Conservation (phyloP, 495 filamentous ascomycete genomes). For the Penicillium manginii region DNA sequence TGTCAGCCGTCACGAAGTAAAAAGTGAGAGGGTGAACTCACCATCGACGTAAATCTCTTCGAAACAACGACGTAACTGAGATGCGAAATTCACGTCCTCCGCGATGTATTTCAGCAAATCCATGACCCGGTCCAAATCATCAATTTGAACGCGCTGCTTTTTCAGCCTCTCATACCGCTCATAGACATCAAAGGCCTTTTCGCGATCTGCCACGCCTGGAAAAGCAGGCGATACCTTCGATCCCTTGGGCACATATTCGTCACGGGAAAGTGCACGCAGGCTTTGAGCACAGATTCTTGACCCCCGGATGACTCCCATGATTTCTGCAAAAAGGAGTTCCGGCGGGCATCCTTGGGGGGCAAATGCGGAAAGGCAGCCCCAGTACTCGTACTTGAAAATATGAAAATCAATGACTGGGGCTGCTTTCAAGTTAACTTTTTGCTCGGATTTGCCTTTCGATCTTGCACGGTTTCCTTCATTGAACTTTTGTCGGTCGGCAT, state of each 20-base stretch:
- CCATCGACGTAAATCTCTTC: constrained; percentile 50
- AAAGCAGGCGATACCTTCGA: constrained; percentile 35
- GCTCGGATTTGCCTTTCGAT: not conserved
- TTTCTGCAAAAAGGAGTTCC: constrained; percentile 48
- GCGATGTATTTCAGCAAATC: constrained; percentile 22
- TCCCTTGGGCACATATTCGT: constrained; percentile 34
- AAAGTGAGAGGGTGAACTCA: too few relatives aligned
- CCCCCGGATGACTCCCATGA: constrained; percentile 51
- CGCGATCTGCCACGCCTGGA: constrained; percentile 26
- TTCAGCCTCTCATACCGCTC: constrained; percentile 43
- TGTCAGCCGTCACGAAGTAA: constrained; percentile 11
- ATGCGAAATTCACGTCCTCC: constrained; percentile 13
- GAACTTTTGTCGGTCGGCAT: constrained; percentile 21
- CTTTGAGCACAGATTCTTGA: constrained; percentile 20
- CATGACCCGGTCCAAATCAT: constrained; percentile 41
- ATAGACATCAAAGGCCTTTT: constrained; percentile 37
- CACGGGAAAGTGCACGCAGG: constrained; percentile 28
- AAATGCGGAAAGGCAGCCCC: constrained; percentile 31
- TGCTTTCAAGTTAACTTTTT: not conserved
- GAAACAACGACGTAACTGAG: constrained; percentile 30
- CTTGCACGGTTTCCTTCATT: not conserved
- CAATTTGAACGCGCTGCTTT: constrained; percentile 29
- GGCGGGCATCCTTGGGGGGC: constrained; percentile 22
- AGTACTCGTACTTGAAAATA: constrained; percentile 44
- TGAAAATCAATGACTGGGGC: constrained; percentile 35